Conservation (phyloP, 2,329 filamentous ascomycete species). For the Cephalotrichum gorgonifer region DNA sequence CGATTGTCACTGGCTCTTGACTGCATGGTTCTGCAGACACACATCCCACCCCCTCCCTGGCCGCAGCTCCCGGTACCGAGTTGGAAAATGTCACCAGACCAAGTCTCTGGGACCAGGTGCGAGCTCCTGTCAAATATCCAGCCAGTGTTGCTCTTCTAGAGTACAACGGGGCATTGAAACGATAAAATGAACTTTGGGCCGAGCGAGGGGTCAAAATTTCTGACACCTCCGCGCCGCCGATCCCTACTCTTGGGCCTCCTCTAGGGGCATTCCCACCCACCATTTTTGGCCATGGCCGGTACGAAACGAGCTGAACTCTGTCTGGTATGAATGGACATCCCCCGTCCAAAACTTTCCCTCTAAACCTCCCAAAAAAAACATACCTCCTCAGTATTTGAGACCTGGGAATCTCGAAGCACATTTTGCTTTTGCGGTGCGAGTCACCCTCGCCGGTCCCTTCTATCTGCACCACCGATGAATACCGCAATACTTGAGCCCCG, state of each 20-base stretch:
- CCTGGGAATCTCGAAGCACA: neutral
- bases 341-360: neutral
- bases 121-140: too few species aligned
- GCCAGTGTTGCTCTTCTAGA: too few species aligned
- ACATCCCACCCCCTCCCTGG: too few species aligned
- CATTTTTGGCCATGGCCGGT: neutral
- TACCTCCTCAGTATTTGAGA: neutral
- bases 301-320: neutral
- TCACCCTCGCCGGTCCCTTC: neutral
- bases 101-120: too few species aligned
- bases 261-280: neutral
- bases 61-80: too few species aligned
- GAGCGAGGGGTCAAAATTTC: too few species aligned
- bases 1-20: neutral
- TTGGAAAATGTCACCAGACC: too few species aligned
- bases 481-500: conserved; percentile 20
- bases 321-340: neutral
- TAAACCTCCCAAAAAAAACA: too few species aligned
- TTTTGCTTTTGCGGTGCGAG: neutral
- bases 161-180: too few species aligned
- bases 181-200: too few species aligned
- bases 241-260: too few species aligned
- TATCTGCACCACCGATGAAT: conserved; percentile 1
- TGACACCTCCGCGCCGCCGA: too few species aligned
- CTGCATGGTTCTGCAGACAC: neutral